phyloP scores from a whole-genome alignment of 139 green algal species.

The Tetradesmus obliquus region DNA sequence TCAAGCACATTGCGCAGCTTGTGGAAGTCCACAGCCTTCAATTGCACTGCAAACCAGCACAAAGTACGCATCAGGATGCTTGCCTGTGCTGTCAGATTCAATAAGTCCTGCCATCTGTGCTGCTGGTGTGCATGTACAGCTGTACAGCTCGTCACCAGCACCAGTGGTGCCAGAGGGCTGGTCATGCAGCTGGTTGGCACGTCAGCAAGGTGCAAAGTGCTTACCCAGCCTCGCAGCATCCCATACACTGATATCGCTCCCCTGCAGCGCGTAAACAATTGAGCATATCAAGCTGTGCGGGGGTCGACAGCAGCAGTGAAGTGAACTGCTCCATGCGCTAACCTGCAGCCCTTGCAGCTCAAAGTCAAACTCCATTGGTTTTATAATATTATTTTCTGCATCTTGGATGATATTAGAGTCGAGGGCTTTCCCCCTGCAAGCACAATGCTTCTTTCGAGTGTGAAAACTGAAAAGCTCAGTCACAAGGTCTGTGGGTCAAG shows the following conservation, averaged over 20 bases:
- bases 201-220: not conserved
- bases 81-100: not conserved
- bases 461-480: not conserved
- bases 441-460: not conserved
- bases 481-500: not conserved
- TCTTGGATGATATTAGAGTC: too few species aligned
- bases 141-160: not conserved
- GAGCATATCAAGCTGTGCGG: not conserved
- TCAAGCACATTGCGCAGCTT: conserved; percentile 51
- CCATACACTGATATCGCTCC: conserved; percentile 9
- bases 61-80: not conserved
- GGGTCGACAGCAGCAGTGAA: not conserved
- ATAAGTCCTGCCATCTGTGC: not conserved
- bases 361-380: conserved; percentile 28
- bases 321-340: not conserved
- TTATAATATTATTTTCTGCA: not conserved
- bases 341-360: conserved; percentile 2
- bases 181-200: not conserved
- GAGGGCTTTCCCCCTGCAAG: too few species aligned
- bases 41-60: not conserved
- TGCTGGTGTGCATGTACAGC: not conserved
- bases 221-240: conserved; percentile 12
- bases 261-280: not conserved
- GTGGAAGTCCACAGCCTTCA: conserved; percentile 40
- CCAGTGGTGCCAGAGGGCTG: too few species aligned